Base-by-base conservation (phyloP, 192 early-diverging fungal species). In the Allomyces javanicus region DNA sequence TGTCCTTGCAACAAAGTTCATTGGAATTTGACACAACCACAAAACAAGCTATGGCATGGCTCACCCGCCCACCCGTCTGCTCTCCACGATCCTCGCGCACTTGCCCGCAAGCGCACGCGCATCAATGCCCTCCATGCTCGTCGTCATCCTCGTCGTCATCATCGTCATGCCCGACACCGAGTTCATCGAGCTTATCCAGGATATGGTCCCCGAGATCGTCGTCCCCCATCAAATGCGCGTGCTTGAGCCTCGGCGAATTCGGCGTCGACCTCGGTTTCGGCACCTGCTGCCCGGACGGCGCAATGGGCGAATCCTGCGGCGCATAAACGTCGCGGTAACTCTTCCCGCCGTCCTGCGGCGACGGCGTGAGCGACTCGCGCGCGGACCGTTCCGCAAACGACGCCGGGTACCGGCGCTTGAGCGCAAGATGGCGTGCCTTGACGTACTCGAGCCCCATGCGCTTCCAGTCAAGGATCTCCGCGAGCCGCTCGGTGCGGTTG, bases 371-470 rank as follows among this genome's bases (percentile, higher is more conserved):
- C 17, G 12, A 58, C 17, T 58, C 50, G 17, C 21, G 50, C 17
- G 50, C 50, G 11, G 23, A 23, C 11, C 64, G 43, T 24, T n/a
- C 17, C 17, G 83, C 81, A 55, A 93, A 93, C 24, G 85, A 79
- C 55, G 93, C 87, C 24, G 95, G 93, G 74, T 88, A 96, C 63
- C 86, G 84, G 66, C 93, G 83, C 45, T 91, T 84, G 19, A 98
- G 79, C 1, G 93, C 90, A 62, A 94, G 78, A 74, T 94, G 93
- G 21, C 95, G 83, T 10, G 95, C 92, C 73, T 94, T 93, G 76
- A 94, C 89, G 75, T 98, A 98, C 73, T 96, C 95, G 61, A 93
- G 80, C 45, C 95, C 95, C 92, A 96, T 93, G 65, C 92, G 83
- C 77, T 94, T 93, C 95, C 93, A 98, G 72, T 98, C 95, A 67